Base-by-base conservation (phyloP, 2,329 filamentous ascomycete genomes). In the Tolypocladium tropicale region DNA sequence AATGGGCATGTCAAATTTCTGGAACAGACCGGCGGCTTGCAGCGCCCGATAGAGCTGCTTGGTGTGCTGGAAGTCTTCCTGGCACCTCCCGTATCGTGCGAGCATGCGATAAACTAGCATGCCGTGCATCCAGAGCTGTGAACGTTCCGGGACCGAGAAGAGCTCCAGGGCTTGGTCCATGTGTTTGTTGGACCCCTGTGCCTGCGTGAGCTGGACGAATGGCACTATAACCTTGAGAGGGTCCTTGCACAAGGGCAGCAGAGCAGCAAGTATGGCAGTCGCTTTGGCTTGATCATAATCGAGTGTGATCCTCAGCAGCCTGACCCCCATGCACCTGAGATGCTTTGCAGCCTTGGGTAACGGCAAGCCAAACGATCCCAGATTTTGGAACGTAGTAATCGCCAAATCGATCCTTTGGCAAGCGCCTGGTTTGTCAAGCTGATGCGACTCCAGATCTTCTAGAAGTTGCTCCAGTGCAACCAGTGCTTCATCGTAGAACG, bases 21-120 rank as follows among this genome's bases (percentile, higher is more conserved):
- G 49, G 43, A 67, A 70, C 7, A 72, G 52, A 0, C 68, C 68
- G 11, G 63, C 62, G 54, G 63, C 60, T 50, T 65, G 65, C n/a
- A 70, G 56, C 12, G 67, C 52, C 2, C 36, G 36, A 43, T 71
- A 69, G 23, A 70, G 59, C 9, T 61, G 55, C 48, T 64, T 68
- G 41, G 63, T 62, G 28, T 58, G 33, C 2, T 52, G 33, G 23
- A 62, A 64, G 21, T 21, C 41, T 9, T 36, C 48, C 23, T 55
- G 39, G 10, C 23, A 12, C 28, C 50, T 55, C 3, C 41, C 52
- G 14, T 58, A 53, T 21, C 55, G 52, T 23, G 25, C 34, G 30
- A 65, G 58, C 4, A 63, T 41, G 28, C 55, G 52, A 39, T 55
- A 55, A 16, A 62, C n/a, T 2, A 55, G 41, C 54, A 59, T 55